Base-by-base conservation (phyloP, 73 alveolate species). In the Diophrys sp. region DNA sequence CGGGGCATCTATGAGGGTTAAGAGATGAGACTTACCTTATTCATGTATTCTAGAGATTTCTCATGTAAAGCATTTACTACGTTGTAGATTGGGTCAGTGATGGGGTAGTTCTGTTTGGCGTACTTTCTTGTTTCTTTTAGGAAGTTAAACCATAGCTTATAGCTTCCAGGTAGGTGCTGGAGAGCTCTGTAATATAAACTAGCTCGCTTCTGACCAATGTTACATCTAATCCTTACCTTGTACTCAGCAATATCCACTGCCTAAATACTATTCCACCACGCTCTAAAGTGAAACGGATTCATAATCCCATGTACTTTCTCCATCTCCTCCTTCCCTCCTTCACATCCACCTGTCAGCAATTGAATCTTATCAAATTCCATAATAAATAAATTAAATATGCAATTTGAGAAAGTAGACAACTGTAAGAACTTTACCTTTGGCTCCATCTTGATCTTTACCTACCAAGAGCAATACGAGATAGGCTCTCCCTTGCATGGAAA, bases 61-160 rank as follows among this genome's bases (percentile, higher is more conserved):
- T 96, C 99, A 84, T 89, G 93, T 66, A 90, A 72, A n/a, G 89
- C 91, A 83, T 91, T 94, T 25, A 85, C 88, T 18, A 89, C 89
- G 75, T 93, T 90, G 70, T 91, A 89, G 56, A 69, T 73, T n/a
- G 79, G 55, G 54, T 77, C 83, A 31, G 32, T 56, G 24, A 82
- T 29, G 62, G 89, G 66, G 72, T 69, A 69, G 70, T 70, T 67
- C 55, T 87, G 71, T 78, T 85, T 81, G 23, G 92, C 90, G 87
- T 92, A 89, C 77, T 82, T 91, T 54, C 92, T 72, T 29, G 93
- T 82, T 89, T 96, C 99, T 69, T 89, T 72, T n/a, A 96, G 87
- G 90, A 85, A 96, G 74, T 93, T 77, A 79, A 83, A 95, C 99
- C 99, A 96, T 66, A 96, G 93, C 86, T 96, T 96, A 82, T 95